Conservation (phyloP, 2,329 filamentous ascomycete genomes). For the Stemphylium lycopersici region DNA sequence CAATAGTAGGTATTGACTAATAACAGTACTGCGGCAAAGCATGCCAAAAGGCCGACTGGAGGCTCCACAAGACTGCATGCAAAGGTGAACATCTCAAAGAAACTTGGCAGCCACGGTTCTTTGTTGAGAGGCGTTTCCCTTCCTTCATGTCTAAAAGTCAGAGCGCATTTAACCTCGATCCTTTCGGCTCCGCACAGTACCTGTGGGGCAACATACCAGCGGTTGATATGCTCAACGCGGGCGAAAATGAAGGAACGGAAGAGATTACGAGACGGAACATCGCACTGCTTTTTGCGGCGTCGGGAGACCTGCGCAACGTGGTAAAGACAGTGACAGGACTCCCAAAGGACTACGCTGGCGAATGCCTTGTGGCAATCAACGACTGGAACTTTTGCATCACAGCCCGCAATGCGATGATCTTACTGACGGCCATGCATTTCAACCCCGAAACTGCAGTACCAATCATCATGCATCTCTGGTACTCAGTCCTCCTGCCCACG, state of each 20-base stretch:
- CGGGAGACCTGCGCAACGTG: conserved; percentile 54
- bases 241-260: conserved; percentile 35
- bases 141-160: not conserved
- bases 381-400: conserved; percentile 50
- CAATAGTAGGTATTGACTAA: not conserved
- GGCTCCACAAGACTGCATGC: not conserved
- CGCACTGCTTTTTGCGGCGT: conserved; percentile 50
- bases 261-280: conserved; percentile 27
- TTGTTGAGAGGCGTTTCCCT: not conserved
- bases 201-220: not conserved
- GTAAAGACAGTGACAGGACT: conserved; percentile 49
- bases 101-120: not conserved
- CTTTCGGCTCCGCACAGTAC: not conserved
- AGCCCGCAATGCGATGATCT: conserved; percentile 49
- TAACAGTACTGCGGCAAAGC: conserved; percentile 1
- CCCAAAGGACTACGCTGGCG: conserved; percentile 33
- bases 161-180: not conserved
- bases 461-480: conserved; percentile 55
- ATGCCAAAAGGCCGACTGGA: conserved; percentile 2
- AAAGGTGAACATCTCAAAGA: not conserved
- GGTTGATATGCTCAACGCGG: conserved; percentile 45
- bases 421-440: conserved; percentile 43
- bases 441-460: conserved; percentile 29
- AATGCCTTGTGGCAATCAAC: conserved; percentile 46
- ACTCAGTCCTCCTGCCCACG: conserved; percentile 49